These are phyloP conservation scores for Lactarius evosmus DNA, from an alignment of 768 basidiomycete genomes.

Conservation along the genomic window DNA sequence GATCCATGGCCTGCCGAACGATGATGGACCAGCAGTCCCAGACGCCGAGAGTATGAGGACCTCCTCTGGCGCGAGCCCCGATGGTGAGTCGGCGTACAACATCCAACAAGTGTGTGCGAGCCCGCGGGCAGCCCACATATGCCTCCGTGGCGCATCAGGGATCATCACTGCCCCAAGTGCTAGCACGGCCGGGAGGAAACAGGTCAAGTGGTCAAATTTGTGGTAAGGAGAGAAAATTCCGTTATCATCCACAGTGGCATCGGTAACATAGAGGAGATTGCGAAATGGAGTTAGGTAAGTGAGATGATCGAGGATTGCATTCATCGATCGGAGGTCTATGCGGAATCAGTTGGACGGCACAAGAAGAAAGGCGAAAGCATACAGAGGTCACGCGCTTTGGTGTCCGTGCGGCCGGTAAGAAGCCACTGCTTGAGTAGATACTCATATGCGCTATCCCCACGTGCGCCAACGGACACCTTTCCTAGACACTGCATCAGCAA, in stretches of 20 bases:
- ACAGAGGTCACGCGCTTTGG: constrained; percentile 64
- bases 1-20: no score
- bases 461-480: constrained; percentile 56
- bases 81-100: constrained; percentile 66
- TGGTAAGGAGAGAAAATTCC: constrained; percentile 36
- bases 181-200: no score
- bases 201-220: constrained; percentile 68
- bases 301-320: constrained; percentile 55
- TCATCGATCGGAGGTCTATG: constrained; percentile 58
- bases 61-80: constrained; percentile 69
- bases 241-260: no score
- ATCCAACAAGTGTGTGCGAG: constrained; percentile 71
- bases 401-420: constrained; percentile 61
- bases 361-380: constrained; percentile 32
- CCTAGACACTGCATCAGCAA: constrained; percentile 33
- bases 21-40: no score
- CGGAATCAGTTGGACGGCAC: neutral
- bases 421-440: constrained; percentile 76
- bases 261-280: no score
- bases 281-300: no score
- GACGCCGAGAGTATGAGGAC: constrained; percentile 32
- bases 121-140: no score
- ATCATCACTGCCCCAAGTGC: no score
- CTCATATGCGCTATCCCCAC: constrained; percentile 74
- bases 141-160: no score